These are phyloP conservation scores for Cenchrus purpureus DNA, from an alignment of 176 grass and related monocot genomes.

Conservation along the genomic window DNA sequence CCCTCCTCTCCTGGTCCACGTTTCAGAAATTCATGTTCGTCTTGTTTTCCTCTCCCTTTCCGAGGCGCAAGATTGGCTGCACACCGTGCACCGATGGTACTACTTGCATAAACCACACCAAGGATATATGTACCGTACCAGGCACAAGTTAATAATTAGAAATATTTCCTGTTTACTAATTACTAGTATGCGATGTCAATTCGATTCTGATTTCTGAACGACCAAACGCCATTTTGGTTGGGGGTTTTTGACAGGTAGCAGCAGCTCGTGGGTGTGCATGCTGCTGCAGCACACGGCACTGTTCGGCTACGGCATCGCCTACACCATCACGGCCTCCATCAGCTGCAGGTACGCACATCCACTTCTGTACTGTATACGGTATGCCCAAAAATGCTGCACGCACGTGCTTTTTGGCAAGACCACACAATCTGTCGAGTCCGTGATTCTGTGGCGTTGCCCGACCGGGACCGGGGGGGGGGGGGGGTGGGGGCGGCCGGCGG, in stretches of 20 bases:
- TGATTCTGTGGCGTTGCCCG: too few relatives aligned
- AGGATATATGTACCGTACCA: too few relatives aligned
- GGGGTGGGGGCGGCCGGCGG: too few relatives aligned
- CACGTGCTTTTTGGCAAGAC: too few relatives aligned
- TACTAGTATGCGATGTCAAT: background rate
- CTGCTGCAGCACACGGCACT: conserved; percentile 73
- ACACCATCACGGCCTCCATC: conserved; percentile 87
- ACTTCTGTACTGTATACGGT: background rate
- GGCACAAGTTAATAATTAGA: too few relatives aligned
- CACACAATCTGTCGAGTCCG: too few relatives aligned
- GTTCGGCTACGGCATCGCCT: conserved; percentile 84
- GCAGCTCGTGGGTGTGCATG: conserved; percentile 59
- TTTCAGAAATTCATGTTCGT: background rate
- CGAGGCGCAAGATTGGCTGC: background rate
- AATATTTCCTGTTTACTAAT: background rate
- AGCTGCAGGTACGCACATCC: conserved; percentile 57
- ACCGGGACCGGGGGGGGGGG: too few relatives aligned
- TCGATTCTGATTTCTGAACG: conserved; percentile 1
- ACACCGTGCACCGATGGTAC: background rate
- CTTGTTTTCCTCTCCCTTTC: background rate
- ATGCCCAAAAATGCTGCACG: background rate
- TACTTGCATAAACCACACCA: too few relatives aligned
- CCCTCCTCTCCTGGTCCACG: background rate
- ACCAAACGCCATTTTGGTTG: background rate
- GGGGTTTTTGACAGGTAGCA: conserved; percentile 27